phyloP scores from a whole-genome alignment of 352 stramenopile species.

The Phytopythium mirpurense region DNA sequence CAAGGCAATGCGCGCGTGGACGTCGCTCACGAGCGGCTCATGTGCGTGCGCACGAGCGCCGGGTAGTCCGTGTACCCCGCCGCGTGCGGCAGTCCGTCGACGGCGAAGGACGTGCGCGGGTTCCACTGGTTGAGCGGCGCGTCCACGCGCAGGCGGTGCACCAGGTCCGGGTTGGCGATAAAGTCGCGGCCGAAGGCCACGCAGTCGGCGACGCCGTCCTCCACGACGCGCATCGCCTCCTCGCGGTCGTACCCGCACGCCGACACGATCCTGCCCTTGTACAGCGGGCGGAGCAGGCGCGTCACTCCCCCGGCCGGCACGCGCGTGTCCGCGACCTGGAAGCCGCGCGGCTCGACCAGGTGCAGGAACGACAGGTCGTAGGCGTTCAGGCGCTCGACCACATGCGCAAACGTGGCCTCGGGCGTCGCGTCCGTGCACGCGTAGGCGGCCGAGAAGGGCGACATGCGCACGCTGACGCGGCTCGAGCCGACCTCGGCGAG shows the following conservation, averaged over 20 bases:
- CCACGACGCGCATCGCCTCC: constrained; percentile 26
- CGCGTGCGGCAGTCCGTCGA: constrained; percentile 8
- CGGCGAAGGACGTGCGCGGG: constrained; percentile 22
- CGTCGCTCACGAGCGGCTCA: background rate
- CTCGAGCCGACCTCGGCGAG: constrained; percentile 20
- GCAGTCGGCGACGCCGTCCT: constrained; percentile 32
- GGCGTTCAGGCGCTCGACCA: constrained; percentile 24
- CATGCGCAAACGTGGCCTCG: constrained; percentile 26
- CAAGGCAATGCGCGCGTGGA: too few species aligned
- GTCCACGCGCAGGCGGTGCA: constrained; percentile 32
- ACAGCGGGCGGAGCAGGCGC: constrained; percentile 29
- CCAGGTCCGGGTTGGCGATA: constrained; percentile 63
- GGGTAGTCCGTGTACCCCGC: constrained; percentile 42
- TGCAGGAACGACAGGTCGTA: constrained; percentile 45
- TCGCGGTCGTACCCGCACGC: constrained; percentile 36
- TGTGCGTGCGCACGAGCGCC: constrained; percentile 11
- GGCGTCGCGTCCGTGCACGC: constrained; percentile 31
- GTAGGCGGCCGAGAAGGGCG: constrained; percentile 24
- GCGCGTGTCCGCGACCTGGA: constrained; percentile 16
- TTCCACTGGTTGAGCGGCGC: constrained; percentile 32
- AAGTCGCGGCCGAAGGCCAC: constrained; percentile 53
- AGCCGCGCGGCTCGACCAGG: constrained; percentile 36
- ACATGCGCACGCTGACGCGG: constrained; percentile 26
- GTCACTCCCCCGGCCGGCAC: constrained; percentile 30
- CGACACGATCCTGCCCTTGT: constrained; percentile 42